These are phyloP conservation scores for Fraxinus angustifolia DNA, from an alignment of 305 asterid genomes.

Conservation along the genomic window DNA sequence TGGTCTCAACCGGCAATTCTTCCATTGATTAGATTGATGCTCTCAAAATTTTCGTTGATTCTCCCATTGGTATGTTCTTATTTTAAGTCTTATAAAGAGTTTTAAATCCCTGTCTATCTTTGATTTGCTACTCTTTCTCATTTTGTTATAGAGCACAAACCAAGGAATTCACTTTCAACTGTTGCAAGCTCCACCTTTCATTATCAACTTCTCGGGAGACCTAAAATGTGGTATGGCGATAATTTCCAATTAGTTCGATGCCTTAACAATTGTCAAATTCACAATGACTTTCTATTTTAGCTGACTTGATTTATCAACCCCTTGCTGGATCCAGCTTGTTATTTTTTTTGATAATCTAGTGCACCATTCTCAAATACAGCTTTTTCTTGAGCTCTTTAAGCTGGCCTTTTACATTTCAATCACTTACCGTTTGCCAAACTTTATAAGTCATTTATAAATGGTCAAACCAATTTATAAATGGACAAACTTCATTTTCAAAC, in stretches of 20 bases:
- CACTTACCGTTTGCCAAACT: background rate
- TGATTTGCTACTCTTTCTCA: slow-evolving; percentile 23
- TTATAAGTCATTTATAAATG: background rate
- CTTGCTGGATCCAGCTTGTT: slow-evolving; percentile 2
- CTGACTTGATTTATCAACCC: background rate
- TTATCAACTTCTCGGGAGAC: slow-evolving; percentile 76
- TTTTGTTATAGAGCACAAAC: slow-evolving; percentile 55
- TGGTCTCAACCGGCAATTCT: slow-evolving; percentile 69
- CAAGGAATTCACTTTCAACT: slow-evolving; percentile 88
- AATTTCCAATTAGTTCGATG: background rate
- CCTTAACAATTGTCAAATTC: background rate
- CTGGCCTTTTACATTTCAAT: background rate
- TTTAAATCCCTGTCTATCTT: slow-evolving; percentile 17
- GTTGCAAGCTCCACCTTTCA: slow-evolving; percentile 77
- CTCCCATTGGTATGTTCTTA: slow-evolving; percentile 63
- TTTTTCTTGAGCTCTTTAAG: slow-evolving; percentile 9
- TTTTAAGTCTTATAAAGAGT: slow-evolving; percentile 13
- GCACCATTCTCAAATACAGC: background rate
- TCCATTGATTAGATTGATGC: slow-evolving; percentile 65
- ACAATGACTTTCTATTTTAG: background rate
- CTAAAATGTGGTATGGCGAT: slow-evolving; percentile 74
- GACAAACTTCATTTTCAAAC: background rate
- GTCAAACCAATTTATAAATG: background rate
- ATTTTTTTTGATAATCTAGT: slow-evolving; percentile 11
- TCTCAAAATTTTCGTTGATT: slow-evolving; percentile 80